Percentiles rank a stretch among this genome's conserved stretches.
phyloP scores from a whole-genome alignment of 768 basidiomycete genomes.

The Tylopilus felleus region DNA sequence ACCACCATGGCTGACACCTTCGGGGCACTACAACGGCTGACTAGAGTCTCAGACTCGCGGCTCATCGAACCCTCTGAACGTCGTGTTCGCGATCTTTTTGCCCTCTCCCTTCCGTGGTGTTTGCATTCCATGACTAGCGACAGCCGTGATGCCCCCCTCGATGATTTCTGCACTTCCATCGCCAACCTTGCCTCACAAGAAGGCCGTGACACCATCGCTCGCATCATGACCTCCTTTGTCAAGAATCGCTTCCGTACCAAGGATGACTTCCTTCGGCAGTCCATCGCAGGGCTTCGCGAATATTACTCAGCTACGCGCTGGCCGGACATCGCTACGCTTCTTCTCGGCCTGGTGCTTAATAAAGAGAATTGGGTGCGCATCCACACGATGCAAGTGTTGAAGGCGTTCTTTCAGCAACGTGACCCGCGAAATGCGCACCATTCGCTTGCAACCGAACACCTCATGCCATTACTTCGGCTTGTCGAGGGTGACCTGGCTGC shows the following conservation, averaged over 20 bases:
- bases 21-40: constrained; percentile 59
- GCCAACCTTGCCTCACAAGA: constrained; percentile 68
- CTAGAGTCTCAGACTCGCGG: constrained; percentile 55
- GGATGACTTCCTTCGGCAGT: constrained; percentile 92
- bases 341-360: constrained; percentile 87
- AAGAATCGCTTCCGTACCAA: constrained; percentile 85
- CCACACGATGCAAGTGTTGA: constrained; percentile 83
- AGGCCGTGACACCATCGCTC: constrained; percentile 72
- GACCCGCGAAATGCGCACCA: constrained; percentile 74
- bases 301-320: constrained; percentile 74
- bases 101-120: constrained; percentile 84
- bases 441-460: constrained; percentile 75
- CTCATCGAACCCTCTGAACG: constrained; percentile 70
- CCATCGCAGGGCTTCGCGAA: constrained; percentile 79
- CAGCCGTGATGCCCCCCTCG: constrained; percentile 52
- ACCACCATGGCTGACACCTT: constrained; percentile 65
- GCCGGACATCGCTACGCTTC: constrained; percentile 77
- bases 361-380: constrained; percentile 75
- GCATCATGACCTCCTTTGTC: constrained; percentile 87
- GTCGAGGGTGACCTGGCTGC: constrained; percentile 84
- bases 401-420: constrained; percentile 82
- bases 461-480: constrained; percentile 87
- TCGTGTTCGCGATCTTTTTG: constrained; percentile 79
- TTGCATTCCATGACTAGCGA: constrained; percentile 73
- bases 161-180: constrained; percentile 71